phyloP scores from a whole-genome alignment of 2,329 filamentous ascomycete species.

The Aspergillus niger region DNA sequence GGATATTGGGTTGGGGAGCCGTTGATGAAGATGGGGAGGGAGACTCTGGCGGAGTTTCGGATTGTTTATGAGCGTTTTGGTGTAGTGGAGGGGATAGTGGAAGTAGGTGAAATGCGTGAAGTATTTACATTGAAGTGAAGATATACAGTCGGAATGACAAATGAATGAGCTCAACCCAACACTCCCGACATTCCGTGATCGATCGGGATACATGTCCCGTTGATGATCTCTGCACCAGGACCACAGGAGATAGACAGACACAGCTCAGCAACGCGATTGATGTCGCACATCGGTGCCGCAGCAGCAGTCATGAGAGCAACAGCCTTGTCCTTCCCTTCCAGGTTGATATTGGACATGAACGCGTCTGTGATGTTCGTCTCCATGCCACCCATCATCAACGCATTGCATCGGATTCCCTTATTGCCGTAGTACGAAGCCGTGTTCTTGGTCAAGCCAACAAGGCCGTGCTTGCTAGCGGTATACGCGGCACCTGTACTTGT shows the following conservation, averaged over 20 bases:
- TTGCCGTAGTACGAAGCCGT: slow-evolving; percentile 59
- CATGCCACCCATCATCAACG: slow-evolving; percentile 58
- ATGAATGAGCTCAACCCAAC: not conserved
- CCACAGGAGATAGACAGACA: slow-evolving; percentile 30
- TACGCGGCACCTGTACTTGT: slow-evolving; percentile 49
- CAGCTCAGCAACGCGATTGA: slow-evolving; percentile 32
- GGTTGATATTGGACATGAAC: slow-evolving; percentile 35
- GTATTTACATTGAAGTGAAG: not conserved
- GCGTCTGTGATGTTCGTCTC: slow-evolving; percentile 56
- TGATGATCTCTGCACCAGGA: slow-evolving; percentile 29
- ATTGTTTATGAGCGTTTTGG: not conserved
- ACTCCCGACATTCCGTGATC: slow-evolving; percentile 28
- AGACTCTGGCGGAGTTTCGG: not conserved
- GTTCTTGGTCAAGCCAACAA: slow-evolving; percentile 59
- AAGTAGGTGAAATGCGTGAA: not conserved
- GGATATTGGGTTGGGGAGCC: not conserved
- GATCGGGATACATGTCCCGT: slow-evolving; percentile 33
- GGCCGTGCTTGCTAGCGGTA: slow-evolving; percentile 57
- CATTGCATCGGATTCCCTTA: slow-evolving; percentile 57
- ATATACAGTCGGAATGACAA: not conserved
- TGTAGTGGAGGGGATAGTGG: not conserved
- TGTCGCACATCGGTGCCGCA: slow-evolving; percentile 22
- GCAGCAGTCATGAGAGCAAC: slow-evolving; percentile 18
- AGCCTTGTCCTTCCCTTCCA: slow-evolving; percentile 27
- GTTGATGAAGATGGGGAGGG: not conserved